Evolutionary conservation across 164 flowering plant genomes (phyloP).

Genomic region (Amborella trichopoda): DNA sequence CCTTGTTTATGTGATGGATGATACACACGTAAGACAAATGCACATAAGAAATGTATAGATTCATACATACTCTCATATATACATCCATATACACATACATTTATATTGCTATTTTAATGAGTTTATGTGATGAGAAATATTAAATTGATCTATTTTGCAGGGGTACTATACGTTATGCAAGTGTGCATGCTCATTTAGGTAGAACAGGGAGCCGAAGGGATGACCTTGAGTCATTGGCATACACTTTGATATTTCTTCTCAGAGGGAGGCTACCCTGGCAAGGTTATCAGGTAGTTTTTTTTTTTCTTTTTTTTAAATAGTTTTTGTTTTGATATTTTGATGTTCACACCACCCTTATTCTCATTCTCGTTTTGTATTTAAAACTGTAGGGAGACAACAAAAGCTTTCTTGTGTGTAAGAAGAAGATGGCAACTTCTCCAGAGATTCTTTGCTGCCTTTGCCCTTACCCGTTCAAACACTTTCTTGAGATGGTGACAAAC

Average conservation of each 20-base stretch:
- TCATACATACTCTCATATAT: no score
- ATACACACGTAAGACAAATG: no score
- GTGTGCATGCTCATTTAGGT: slow-evolving; percentile 64
- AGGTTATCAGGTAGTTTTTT: slow-evolving; percentile 28
- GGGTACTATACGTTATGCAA: slow-evolving; percentile 62
- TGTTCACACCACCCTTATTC: background rate
- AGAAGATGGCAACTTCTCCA: slow-evolving; percentile 45
- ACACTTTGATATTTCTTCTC: slow-evolving; percentile 46
- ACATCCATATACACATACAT: no score
- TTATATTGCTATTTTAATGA: slow-evolving; percentile 3
- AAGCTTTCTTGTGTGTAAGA: slow-evolving; percentile 49
- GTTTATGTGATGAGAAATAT: background rate
- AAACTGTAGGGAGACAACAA: slow-evolving; percentile 46
- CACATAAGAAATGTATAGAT: no score
- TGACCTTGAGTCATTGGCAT: slow-evolving; percentile 57
- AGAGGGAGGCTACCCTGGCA: slow-evolving; percentile 56
- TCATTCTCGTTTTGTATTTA: slow-evolving; percentile 6
- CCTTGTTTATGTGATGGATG: background rate
- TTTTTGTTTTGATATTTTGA: background rate
- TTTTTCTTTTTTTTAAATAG: background rate
- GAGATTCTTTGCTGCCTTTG: slow-evolving; percentile 34
- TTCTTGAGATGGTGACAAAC: slow-evolving; percentile 40
- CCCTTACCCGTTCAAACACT: slow-evolving; percentile 37
- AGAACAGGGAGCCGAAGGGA: slow-evolving; percentile 60
- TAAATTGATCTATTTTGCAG: slow-evolving; percentile 11